Percentiles rank a stretch among this genome's conserved stretches.
Evolutionary conservation across 108 stramenopile species (phyloP).

Genomic region (Seminavis robusta): DNA sequence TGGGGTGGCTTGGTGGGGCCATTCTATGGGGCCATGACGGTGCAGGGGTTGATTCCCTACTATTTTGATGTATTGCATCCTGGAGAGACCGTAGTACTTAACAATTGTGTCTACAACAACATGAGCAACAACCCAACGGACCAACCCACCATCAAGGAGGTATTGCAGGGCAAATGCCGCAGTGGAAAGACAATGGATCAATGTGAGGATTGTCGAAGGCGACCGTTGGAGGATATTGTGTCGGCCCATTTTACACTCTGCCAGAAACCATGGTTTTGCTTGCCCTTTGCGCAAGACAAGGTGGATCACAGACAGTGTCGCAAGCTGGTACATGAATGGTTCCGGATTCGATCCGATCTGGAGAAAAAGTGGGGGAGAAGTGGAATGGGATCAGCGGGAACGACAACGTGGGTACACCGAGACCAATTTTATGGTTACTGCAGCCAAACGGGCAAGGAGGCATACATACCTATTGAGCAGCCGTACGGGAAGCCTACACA

Average conservation of each 20-base stretch:
- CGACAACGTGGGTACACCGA: conserved; percentile 25
- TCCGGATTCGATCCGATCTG: conserved; percentile 45
- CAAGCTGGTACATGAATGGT: conserved; percentile 34
- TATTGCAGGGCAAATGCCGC: conserved; percentile 48
- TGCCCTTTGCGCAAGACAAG: conserved; percentile 30
- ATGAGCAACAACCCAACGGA: conserved; percentile 84
- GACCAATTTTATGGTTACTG: conserved; percentile 72
- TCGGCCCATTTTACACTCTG: conserved; percentile 91
- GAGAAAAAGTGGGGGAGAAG: conserved; percentile 48
- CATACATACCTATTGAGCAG: conserved; percentile 50
- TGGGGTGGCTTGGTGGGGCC: conserved; percentile 79
- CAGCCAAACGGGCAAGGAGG: conserved; percentile 31
- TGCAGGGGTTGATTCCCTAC: conserved; percentile 88
- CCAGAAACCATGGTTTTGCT: conserved; percentile 89
- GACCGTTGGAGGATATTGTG: conserved; percentile 45
- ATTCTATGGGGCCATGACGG: conserved; percentile 77
- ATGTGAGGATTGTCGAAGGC: conserved; percentile 73
- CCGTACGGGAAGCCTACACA: conserved; percentile 38
- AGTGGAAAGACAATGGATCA: conserved; percentile 29
- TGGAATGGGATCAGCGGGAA: conserved; percentile 32
- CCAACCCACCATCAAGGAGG: conserved; percentile 38
- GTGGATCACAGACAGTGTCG: conserved; percentile 38
- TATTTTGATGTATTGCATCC: conserved; percentile 70
- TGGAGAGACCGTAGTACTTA: conserved; percentile 62
- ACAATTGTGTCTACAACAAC: conserved; percentile 88